These are phyloP conservation scores for Lithocarpus polystachyus DNA, from an alignment of 306 rosid species.

Conservation along the genomic window DNA sequence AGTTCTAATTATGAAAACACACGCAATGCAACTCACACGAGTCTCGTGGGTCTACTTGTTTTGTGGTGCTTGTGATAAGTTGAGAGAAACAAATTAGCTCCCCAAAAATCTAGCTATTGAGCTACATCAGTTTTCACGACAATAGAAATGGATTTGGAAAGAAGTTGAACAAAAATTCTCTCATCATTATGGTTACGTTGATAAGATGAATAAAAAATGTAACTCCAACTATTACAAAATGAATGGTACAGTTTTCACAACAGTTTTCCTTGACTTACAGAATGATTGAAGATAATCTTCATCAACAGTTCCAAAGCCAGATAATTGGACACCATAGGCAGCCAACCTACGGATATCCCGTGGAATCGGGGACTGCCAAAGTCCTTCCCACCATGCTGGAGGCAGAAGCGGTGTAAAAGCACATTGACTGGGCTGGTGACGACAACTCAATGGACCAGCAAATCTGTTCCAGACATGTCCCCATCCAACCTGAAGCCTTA, in stretches of 20 bases:
- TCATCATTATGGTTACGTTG: background rate
- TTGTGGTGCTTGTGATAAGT: background rate
- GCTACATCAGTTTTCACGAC: background rate
- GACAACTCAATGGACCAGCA: conserved; percentile 82
- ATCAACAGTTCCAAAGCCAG: conserved; percentile 62
- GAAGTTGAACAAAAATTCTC: background rate
- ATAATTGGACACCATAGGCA: conserved; percentile 55
- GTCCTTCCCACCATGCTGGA: conserved; percentile 93
- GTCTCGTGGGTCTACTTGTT: background rate
- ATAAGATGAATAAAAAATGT: background rate
- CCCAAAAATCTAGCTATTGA: background rate
- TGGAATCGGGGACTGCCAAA: conserved; percentile 86
- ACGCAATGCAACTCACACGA: too few relatives aligned
- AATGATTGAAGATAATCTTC: conserved; percentile 42
- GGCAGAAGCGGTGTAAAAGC: conserved; percentile 90
- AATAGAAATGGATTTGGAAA: background rate
- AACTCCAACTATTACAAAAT: conserved; percentile 41
- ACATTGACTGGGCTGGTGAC: conserved; percentile 65
- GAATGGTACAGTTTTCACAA: conserved; percentile 55
- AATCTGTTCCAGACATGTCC: conserved; percentile 97
- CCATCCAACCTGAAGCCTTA: conserved; percentile 90
- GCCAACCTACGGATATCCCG: conserved; percentile 63
- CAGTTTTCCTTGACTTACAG: conserved; percentile 63
- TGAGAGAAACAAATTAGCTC: background rate
- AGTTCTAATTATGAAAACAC: too few relatives aligned